Evolutionary conservation across 176 grass and related monocot genomes (phyloP).

Genomic region (Carex scoparia): DNA sequence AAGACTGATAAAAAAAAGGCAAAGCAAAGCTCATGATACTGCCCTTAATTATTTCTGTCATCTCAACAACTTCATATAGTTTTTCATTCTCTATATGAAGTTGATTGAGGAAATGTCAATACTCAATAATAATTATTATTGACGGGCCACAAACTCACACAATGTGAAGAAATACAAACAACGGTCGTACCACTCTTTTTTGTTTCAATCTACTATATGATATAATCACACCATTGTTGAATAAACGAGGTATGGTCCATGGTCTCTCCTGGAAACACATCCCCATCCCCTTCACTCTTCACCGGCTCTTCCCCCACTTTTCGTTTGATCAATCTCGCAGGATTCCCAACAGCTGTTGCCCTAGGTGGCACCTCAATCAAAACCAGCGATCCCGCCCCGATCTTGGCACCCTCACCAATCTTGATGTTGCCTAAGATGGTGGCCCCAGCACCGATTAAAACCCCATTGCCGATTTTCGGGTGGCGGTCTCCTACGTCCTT

Average conservation of each 20-base stretch:
- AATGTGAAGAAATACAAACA: background rate
- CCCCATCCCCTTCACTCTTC: constrained; percentile 31
- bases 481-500: constrained; percentile 88
- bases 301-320: constrained; percentile 29
- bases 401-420: constrained; percentile 86
- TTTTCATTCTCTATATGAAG: background rate
- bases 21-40: background rate
- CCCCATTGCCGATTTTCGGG: constrained; percentile 79
- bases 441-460: constrained; percentile 84
- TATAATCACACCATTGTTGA: constrained; percentile 82
- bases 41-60: background rate
- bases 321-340: constrained; percentile 58
- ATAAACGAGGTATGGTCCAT: constrained; percentile 97
- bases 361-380: constrained; percentile 74
- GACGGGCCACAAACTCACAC: background rate
- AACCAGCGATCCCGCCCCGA: constrained; percentile 82
- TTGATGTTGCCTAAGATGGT: constrained; percentile 86
- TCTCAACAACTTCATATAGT: background rate
- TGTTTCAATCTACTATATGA: constrained; percentile 34
- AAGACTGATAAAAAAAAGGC: background rate
- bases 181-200: background rate
- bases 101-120: background rate
- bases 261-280: constrained; percentile 63
- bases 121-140: background rate
- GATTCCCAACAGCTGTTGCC: constrained; percentile 76